Evolutionary conservation across 306 rosid genomes (phyloP).

Genomic region (Ormosia semicastrata): DNA sequence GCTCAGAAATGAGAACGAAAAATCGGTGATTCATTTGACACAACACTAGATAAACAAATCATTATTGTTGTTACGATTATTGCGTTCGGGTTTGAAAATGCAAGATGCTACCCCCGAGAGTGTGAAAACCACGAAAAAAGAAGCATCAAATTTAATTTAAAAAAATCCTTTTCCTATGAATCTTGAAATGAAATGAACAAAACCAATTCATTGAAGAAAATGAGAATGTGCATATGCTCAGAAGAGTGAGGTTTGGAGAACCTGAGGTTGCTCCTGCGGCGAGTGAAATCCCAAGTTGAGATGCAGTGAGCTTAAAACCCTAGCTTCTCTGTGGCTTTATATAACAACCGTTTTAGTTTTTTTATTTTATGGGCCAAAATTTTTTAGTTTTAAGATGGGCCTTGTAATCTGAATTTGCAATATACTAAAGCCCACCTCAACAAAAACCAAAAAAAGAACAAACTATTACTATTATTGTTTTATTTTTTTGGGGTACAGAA

Average conservation of each 20-base stretch:
- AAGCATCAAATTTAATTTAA: background rate
- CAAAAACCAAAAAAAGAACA: too few species aligned
- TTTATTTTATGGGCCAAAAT: background rate
- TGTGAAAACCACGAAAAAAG: background rate
- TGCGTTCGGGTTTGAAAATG: background rate
- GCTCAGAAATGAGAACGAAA: background rate
- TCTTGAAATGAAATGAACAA: background rate
- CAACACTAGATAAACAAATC: background rate
- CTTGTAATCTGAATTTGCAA: background rate
- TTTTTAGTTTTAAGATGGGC: background rate
- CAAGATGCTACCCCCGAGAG: background rate
- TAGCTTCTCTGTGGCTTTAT: background rate
- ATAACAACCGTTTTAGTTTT: background rate
- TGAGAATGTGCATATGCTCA: background rate
- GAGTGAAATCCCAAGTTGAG: background rate
- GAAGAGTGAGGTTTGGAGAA: background rate
- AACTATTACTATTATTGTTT: too few species aligned
- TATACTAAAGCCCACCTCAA: background rate
- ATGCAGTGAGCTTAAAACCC: constrained; percentile 26
- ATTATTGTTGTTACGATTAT: background rate
- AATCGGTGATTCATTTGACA: background rate
- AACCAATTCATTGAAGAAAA: background rate
- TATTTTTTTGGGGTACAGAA: too few species aligned
- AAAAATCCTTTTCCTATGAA: background rate
- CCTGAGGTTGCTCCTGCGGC: too few species aligned